Evolutionary conservation across 140 eudicot species (phyloP).

Genomic region (Bidens hawaiensis): DNA sequence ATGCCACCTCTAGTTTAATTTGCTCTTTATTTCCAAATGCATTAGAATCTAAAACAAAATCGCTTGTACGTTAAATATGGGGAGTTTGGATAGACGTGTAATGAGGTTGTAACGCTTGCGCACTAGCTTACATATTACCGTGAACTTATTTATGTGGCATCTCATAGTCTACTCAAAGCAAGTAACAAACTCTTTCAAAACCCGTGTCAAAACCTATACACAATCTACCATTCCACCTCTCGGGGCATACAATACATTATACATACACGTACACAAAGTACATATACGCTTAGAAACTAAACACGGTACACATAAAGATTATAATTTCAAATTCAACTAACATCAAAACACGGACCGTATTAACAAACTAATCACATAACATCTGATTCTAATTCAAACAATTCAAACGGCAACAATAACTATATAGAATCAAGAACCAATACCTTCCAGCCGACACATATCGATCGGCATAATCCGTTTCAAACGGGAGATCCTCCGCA

Average conservation of each 20-base stretch:
- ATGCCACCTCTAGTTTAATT: not conserved
- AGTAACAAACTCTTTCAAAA: not conserved
- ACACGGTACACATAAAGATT: not conserved
- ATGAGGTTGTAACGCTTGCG: not conserved
- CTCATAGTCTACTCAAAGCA: not conserved
- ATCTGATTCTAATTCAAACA: not conserved
- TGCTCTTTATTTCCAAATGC: not conserved
- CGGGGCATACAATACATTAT: not conserved
- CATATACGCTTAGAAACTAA: not conserved
- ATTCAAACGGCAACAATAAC: not conserved
- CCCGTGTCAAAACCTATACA: not conserved
- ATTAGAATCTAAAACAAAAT: not conserved
- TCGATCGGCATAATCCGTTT: slow-evolving; percentile 58
- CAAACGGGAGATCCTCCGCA: slow-evolving; percentile 55
- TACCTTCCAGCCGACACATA: slow-evolving; percentile 68
- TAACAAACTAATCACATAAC: not conserved
- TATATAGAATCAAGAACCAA: not conserved
- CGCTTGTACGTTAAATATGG: not conserved
- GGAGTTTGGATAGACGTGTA: not conserved
- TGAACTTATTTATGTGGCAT: not conserved
- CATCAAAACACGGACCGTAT: not conserved
- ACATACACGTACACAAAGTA: not conserved
- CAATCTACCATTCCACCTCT: not conserved
- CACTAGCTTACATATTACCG: not conserved
- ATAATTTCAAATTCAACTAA: no score